Percentiles rank a stretch among this genome's conserved stretches.
Conservation (phyloP, 306 rosid genomes). For the Carpinus viminea region DNA sequence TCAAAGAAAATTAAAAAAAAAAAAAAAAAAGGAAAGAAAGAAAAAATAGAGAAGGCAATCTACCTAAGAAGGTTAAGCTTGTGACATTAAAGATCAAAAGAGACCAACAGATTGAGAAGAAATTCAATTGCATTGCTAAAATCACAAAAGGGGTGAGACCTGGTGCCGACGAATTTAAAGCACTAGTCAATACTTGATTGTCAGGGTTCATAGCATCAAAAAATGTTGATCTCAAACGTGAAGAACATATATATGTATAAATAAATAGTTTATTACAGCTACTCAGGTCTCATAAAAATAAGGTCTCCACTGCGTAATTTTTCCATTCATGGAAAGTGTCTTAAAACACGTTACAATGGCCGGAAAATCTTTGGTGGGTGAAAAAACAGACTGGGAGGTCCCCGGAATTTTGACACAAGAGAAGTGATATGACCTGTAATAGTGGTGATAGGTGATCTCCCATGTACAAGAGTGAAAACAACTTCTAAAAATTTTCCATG, state of each 20-base stretch:
- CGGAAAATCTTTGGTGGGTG: slow-evolving; percentile 32
- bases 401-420: slow-evolving; percentile 13
- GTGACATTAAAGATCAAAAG: too few relatives aligned
- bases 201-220: neutral
- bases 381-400: slow-evolving; percentile 28
- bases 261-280: slow-evolving; percentile 34
- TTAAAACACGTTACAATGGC: slow-evolving; percentile 42
- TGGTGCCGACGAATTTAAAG: neutral
- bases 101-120: neutral
- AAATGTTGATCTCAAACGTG: slow-evolving; percentile 26
- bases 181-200: neutral
- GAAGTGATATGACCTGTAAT: slow-evolving; percentile 29
- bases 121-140: neutral
- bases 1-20: too few relatives aligned
- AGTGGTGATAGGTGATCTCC: slow-evolving; percentile 27
- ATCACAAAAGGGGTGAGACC: neutral
- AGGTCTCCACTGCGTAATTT: neutral
- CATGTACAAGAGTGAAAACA: slow-evolving; percentile 37
- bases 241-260: slow-evolving; percentile 12
- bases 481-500: slow-evolving; percentile 33
- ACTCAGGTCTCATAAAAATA: neutral
- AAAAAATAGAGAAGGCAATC: too few relatives aligned
- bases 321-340: slow-evolving; percentile 11
- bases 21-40: too few relatives aligned
- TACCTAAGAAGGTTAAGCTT: neutral